Evolutionary conservation across 148 eudicot species (phyloP), one percentile per base, ranked within the genome.

Genomic region (Dysphania ambrosioides): DNA sequence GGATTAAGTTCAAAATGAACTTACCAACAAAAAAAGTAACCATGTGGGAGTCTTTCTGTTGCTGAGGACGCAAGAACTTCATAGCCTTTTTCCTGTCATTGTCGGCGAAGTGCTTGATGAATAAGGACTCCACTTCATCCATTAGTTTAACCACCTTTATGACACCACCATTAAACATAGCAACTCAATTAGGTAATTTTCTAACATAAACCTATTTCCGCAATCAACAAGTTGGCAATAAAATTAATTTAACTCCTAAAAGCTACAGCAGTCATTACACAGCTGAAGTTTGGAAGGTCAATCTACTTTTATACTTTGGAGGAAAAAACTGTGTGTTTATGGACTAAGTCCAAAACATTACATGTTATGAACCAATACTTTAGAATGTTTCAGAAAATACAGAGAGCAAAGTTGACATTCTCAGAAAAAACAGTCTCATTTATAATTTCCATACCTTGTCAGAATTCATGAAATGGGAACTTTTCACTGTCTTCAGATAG

Each of bases 71-170:
- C 77, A 95, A 82, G 77, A 83, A 95, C 75, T 95, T 95, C 99
- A 95, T 95, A 0, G 99, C 91, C 84, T 92, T 95, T 89, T 90
- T 95, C 77, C 94, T 85, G 90, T 95, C 97, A 70, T 75, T 82
- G 82, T 83, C 88, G 40, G 97, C 90, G n/a, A 92, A 95, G 97
- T 95, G 92, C 88, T 92, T 83, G 76, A 87, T 90, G 97, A 95
- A 95, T 78, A 85, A 81, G 85, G 86, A 80, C 84, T 95, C 99
- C 96, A 92, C 96, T 82, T 92, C 97, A 75, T 95, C 97, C 97
- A 92, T 92, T 77, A 85, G 81, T 75, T 84, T 85, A 34, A 90
- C 90, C 89, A 87, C 97, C 99, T 95, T 83, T 80, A 72, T 77
- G 66, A 77, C 47, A 64, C 57, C 81, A 78, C 51, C 62, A 72